phyloP scores from a whole-genome alignment of 306 rosid genomes.

The Gastrolobium villosum region DNA sequence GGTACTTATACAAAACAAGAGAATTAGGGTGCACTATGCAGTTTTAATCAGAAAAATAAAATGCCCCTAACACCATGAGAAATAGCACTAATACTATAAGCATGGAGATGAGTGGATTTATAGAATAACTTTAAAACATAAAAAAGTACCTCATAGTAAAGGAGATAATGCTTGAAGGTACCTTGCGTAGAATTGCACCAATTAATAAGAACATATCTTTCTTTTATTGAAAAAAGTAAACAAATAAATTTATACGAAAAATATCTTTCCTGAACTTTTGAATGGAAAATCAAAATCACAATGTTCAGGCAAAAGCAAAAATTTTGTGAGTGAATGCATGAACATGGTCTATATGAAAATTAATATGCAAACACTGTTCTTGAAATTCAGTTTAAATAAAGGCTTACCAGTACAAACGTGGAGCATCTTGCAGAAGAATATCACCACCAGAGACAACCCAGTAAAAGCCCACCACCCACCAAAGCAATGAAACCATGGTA shows the following conservation, averaged over 20 bases:
- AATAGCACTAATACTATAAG: conserved; percentile 22
- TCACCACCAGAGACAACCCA: conserved; percentile 92
- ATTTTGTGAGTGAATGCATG: too few species aligned
- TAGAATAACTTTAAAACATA: background rate
- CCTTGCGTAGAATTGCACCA: background rate
- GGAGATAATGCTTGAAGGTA: conserved; percentile 5
- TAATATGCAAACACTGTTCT: conserved; percentile 3
- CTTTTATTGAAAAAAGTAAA: background rate
- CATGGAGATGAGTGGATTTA: conserved; percentile 21
- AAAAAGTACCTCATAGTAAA: background rate
- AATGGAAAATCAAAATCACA: background rate
- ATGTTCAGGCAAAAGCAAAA: too few species aligned
- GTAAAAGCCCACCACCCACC: conserved; percentile 96
- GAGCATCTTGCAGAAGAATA: conserved; percentile 73
- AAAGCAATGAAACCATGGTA: conserved; percentile 80
- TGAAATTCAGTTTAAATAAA: conserved; percentile 23
- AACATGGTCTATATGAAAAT: background rate
- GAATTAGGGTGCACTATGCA: conserved; percentile 10
- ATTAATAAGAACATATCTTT: background rate
- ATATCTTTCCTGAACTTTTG: background rate
- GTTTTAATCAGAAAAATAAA: background rate
- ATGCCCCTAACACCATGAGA: background rate
- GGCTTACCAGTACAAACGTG: conserved; percentile 81
- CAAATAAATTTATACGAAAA: too few species aligned
- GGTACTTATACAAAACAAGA: conserved; percentile 19